Conservation (phyloP, 768 basidiomycete genomes). For the Termitomyces sp. region DNA sequence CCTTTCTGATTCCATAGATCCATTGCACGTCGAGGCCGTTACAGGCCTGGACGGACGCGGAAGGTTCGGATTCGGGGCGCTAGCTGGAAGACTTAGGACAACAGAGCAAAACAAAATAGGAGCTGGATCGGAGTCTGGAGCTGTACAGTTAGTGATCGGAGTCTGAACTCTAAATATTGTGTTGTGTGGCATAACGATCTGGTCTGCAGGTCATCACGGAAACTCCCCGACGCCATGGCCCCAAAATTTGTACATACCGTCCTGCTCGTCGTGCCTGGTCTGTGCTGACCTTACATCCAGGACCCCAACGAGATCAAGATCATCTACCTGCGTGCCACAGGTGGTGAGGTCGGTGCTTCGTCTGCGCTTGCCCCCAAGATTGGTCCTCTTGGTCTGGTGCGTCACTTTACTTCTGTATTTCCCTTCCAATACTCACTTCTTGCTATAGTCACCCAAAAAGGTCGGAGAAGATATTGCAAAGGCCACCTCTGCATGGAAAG, state of each 20-base stretch:
- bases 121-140: slow-evolving; percentile 14
- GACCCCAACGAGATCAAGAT: slow-evolving; percentile 99
- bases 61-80: slow-evolving; percentile 11
- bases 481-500: slow-evolving; percentile 97
- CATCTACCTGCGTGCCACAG: slow-evolving; percentile 97
- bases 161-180: slow-evolving; percentile 48
- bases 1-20: slow-evolving; percentile 79
- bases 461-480: slow-evolving; percentile 99
- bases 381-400: slow-evolving; percentile 97
- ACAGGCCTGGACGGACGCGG: slow-evolving; percentile 17
- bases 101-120: slow-evolving; percentile 40
- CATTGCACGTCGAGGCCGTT: slow-evolving; percentile 58
- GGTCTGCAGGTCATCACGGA: slow-evolving; percentile 22
- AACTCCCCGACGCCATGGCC: slow-evolving; percentile 52
- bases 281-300: slow-evolving; percentile 33
- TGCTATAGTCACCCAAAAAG: slow-evolving; percentile 92
- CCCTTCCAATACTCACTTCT: slow-evolving; percentile 20
- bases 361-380: slow-evolving; percentile 99
- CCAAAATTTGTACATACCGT: slow-evolving; percentile 65
- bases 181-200: slow-evolving; percentile 6
- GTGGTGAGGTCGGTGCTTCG: slow-evolving; percentile 99
- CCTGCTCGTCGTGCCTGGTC: not conserved
- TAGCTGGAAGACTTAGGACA: slow-evolving; percentile 27
- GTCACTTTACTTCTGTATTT: slow-evolving; percentile 26
- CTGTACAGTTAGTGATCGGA: slow-evolving; percentile 61